These are phyloP conservation scores for Dendrobium chrysotoxum DNA, from an alignment of 106 monocot species.

Conservation along the genomic window DNA sequence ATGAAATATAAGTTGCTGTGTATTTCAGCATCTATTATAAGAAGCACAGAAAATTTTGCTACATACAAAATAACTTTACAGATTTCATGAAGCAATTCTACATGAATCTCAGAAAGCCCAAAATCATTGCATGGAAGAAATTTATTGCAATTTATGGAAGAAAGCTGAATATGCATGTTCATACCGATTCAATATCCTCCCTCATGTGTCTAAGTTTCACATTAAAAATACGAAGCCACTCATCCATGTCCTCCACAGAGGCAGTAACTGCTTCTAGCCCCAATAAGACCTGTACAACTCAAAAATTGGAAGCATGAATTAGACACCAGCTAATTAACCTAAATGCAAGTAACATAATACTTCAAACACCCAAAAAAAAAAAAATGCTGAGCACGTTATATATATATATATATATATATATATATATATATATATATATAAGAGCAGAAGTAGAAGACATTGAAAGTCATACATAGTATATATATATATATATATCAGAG, in stretches of 20 bases:
- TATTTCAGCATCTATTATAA: background rate
- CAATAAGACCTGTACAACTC: conserved; percentile 61
- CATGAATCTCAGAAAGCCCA: background rate
- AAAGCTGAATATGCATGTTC: background rate
- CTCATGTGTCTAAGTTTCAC: conserved; percentile 97
- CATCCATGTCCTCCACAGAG: conserved; percentile 97
- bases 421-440: background rate
- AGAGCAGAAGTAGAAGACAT: background rate
- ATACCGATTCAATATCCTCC: conserved; percentile 98
- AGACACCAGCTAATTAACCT: background rate
- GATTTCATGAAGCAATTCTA: background rate
- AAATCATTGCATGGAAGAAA: background rate
- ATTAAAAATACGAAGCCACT: conserved; percentile 97
- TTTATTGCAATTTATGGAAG: background rate
- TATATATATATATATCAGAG: background rate
- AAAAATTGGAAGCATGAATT: background rate
- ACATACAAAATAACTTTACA: background rate
- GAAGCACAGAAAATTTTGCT: background rate
- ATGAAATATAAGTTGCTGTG: background rate
- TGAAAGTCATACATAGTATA: background rate
- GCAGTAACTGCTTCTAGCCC: conserved; percentile 65
- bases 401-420: background rate
- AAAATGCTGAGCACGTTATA: background rate
- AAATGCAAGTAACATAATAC: background rate
- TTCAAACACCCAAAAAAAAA: background rate